These are phyloP conservation scores for Sherardia arvensis DNA, from an alignment of 257 asterid species.

Conservation along the genomic window DNA sequence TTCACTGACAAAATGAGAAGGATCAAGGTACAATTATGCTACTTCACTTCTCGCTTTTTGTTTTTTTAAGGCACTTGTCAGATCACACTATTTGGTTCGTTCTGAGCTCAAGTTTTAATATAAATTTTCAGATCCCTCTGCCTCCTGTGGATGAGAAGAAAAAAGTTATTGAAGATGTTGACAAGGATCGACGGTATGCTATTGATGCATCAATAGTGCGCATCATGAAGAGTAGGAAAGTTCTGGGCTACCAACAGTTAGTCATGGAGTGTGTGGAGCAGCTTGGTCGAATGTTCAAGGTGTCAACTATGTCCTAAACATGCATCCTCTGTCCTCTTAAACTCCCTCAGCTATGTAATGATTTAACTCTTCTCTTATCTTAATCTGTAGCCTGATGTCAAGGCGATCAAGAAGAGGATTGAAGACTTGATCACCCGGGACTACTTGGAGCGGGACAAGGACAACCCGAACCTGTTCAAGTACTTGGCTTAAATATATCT, in stretches of 20 bases:
- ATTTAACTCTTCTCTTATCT: background rate
- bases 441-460: slow-evolving; percentile 90
- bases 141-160: slow-evolving; percentile 99
- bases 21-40: slow-evolving; percentile 55
- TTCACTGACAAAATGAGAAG: slow-evolving; percentile 96
- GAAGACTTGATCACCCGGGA: slow-evolving; percentile 95
- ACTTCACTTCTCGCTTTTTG: background rate
- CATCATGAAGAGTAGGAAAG: slow-evolving; percentile 96
- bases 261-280: slow-evolving; percentile 97
- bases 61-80: background rate
- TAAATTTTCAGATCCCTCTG: slow-evolving; percentile 65
- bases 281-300: slow-evolving; percentile 97
- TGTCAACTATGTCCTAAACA: slow-evolving; percentile 13
- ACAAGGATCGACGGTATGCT: slow-evolving; percentile 93
- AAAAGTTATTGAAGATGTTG: slow-evolving; percentile 97
- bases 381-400: slow-evolving; percentile 70
- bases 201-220: slow-evolving; percentile 98
- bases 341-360: too few species aligned
- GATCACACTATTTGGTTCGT: background rate
- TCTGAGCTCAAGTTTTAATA: background rate
- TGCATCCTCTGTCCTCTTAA: background rate
- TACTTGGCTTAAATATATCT: slow-evolving; percentile 80
- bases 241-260: slow-evolving; percentile 89
- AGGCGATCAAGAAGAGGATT: slow-evolving; percentile 95
- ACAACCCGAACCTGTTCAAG: slow-evolving; percentile 81